Conservation (phyloP, 495 filamentous ascomycete genomes). For the Xylaria scruposa region DNA sequence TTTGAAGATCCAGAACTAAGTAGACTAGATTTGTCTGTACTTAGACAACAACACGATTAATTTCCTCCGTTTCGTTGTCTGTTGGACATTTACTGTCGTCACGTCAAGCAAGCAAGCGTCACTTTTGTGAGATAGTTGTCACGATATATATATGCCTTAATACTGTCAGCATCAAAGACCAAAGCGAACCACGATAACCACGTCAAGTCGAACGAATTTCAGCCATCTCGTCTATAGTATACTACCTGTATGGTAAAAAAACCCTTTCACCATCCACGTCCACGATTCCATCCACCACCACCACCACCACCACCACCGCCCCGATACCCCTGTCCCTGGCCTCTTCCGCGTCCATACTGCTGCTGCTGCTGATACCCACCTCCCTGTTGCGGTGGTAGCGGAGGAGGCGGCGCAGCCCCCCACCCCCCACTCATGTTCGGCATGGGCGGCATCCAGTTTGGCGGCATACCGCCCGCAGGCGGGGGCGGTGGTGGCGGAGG, state of each 20-base stretch:
- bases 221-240: background rate
- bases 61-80: no score
- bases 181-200: background rate
- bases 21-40: no score
- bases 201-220: background rate
- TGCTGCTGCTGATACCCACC: conserved; percentile 42
- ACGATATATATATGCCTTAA: background rate
- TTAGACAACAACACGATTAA: no score
- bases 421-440: conserved; percentile 30
- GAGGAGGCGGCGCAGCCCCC: conserved; percentile 28
- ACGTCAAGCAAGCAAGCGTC: no score
- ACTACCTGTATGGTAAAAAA: background rate
- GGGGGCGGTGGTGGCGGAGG: conserved; percentile 44
- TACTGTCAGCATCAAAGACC: background rate
- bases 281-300: conserved; percentile 39
- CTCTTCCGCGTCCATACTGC: conserved; percentile 39
- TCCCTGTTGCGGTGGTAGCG: conserved; percentile 33
- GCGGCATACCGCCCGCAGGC: conserved; percentile 34
- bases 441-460: conserved; percentile 37
- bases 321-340: conserved; percentile 38
- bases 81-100: no score
- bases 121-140: no score
- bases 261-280: conserved; percentile 37
- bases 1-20: no score
- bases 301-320: conserved; percentile 33